Evolutionary conservation across 2,329 filamentous ascomycete genomes (phyloP).

Genomic region (Calonectria montana): DNA sequence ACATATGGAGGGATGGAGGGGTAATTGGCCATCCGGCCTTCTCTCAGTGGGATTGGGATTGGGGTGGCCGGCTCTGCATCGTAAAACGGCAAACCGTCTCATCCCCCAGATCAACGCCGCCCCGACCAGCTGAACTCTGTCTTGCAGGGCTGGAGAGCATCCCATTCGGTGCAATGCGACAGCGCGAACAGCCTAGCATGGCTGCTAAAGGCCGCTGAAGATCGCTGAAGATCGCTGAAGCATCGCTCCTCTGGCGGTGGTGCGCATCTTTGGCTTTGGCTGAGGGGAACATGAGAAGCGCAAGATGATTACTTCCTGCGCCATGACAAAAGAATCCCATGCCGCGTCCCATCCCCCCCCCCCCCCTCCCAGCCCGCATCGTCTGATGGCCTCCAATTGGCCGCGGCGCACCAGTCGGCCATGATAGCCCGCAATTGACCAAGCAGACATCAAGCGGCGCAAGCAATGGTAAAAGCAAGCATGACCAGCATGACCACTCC

Average conservation of each 20-base stretch:
- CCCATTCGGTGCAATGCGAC: background rate
- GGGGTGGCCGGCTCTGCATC: background rate
- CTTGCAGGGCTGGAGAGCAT: background rate
- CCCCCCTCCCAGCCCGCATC: background rate
- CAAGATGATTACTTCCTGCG: background rate
- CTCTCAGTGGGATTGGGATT: background rate
- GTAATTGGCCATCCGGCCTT: background rate
- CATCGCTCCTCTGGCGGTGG: background rate
- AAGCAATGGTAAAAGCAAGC: slow-evolving; percentile 9
- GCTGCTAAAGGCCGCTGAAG: background rate
- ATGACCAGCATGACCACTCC: slow-evolving; percentile 17
- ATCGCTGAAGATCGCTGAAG: no score
- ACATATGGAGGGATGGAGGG: background rate
- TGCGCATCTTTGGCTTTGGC: no score
- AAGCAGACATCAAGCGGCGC: background rate
- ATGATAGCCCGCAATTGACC: slow-evolving; percentile 10
- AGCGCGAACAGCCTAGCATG: background rate
- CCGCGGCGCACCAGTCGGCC: slow-evolving; percentile 14
- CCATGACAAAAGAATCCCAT: background rate
- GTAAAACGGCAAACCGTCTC: background rate
- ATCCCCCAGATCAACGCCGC: background rate
- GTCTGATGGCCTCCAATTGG: background rate
- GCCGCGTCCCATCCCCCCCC: background rate
- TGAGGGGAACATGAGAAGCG: no score
- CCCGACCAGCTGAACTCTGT: slow-evolving; percentile 4